phyloP scores from a whole-genome alignment of 2,329 filamentous ascomycete genomes.

The Emmonsia crescens region DNA sequence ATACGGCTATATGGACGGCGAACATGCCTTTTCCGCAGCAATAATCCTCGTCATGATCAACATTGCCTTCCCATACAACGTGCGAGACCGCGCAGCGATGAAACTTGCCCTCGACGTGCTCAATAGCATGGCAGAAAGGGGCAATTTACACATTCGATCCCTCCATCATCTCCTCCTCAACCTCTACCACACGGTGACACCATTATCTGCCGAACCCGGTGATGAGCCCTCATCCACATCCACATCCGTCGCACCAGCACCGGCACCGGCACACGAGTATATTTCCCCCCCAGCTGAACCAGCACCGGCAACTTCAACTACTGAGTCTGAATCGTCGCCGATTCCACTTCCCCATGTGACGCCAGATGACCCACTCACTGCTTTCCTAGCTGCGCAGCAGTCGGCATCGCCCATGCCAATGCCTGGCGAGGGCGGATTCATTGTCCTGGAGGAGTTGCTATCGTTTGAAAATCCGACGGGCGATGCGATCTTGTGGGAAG shows the following conservation, averaged over 20 bases:
- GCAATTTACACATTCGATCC: conserved; percentile 41
- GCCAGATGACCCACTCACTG: neutral
- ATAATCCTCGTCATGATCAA: conserved; percentile 47
- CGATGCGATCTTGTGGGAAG: conserved; percentile 33
- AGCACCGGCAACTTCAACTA: neutral
- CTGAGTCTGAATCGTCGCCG: conserved; percentile 5
- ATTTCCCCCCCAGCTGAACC: conserved; percentile 9
- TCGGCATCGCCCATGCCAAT: neutral
- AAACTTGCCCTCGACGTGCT: conserved; percentile 38
- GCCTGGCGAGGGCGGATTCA: neutral
- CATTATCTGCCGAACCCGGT: conserved; percentile 10
- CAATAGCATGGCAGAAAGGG: conserved; percentile 41
- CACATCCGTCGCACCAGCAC: too few relatives aligned
- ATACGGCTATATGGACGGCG: conserved; percentile 48
- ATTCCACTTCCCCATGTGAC: conserved; percentile 5
- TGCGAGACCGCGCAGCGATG: conserved; percentile 36
- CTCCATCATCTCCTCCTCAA: conserved; percentile 30
- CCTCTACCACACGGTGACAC: conserved; percentile 22
- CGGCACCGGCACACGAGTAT: conserved; percentile 9
- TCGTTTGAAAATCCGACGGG: conserved; percentile 29
- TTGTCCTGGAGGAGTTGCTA: conserved; percentile 8
- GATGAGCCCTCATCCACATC: conserved; percentile 1
- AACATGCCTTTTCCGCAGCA: conserved; percentile 45
- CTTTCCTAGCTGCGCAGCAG: conserved; percentile 3
- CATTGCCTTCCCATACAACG: conserved; percentile 40